These are phyloP conservation scores for Stygiomarasmius scandens DNA, from an alignment of 1,284 basidiomycete species.

Conservation along the genomic window DNA sequence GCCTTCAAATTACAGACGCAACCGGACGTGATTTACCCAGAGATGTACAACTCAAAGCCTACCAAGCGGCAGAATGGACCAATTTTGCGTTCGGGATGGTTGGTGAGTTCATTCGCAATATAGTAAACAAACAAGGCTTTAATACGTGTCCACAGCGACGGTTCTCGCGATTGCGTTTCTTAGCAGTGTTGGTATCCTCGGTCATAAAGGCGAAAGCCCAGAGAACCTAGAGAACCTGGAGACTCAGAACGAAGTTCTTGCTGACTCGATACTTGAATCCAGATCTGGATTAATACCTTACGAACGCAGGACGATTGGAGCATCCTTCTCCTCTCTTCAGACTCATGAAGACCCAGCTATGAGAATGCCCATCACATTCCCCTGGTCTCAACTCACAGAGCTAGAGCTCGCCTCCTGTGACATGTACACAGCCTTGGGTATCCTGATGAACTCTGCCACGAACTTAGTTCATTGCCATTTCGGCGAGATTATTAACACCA, in stretches of 20 bases:
- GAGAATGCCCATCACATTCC: neutral
- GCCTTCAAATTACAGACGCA: conserved; percentile 29
- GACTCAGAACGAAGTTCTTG: too few species aligned
- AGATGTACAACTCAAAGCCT: conserved; percentile 32
- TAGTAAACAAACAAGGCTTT: too few species aligned
- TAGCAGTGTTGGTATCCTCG: too few species aligned
- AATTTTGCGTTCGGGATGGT: conserved; percentile 14
- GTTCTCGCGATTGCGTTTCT: too few species aligned
- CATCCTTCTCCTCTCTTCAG: neutral
- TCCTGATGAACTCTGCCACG: neutral
- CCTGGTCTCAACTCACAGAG: neutral
- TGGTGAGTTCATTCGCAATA: too few species aligned
- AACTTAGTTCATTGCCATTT: neutral
- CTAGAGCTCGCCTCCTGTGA: neutral
- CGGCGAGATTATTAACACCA: neutral
- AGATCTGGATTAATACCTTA: too few species aligned
- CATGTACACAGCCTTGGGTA: neutral
- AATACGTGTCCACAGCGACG: too few species aligned
- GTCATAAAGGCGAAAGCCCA: too few species aligned
- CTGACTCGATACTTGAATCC: too few species aligned
- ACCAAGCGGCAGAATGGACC: conserved; percentile 15
- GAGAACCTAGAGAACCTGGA: too few species aligned
- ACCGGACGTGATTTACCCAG: conserved; percentile 35
- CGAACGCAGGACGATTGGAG: neutral
- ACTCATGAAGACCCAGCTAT: neutral